These are phyloP conservation scores for Tricholoma terreum DNA, from an alignment of 768 basidiomycete species.

Conservation along the genomic window DNA sequence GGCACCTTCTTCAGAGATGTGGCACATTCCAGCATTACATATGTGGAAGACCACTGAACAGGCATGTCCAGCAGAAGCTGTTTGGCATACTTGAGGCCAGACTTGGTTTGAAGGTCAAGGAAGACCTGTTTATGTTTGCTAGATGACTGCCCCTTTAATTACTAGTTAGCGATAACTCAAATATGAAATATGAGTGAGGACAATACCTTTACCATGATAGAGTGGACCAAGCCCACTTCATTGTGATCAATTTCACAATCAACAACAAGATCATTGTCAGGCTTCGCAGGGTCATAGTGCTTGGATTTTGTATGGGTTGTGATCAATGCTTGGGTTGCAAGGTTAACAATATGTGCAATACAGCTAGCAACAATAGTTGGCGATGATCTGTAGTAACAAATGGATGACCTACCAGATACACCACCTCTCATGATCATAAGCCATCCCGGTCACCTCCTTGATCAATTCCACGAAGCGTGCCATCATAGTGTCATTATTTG, in stretches of 20 bases:
- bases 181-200: not conserved
- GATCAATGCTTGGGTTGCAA: constrained; percentile 30
- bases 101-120: too few relatives aligned
- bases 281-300: constrained; percentile 20
- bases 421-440: too few relatives aligned
- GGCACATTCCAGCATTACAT: not conserved
- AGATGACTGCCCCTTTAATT: not conserved
- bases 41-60: not conserved
- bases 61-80: not conserved
- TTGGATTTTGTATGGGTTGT: constrained; percentile 20
- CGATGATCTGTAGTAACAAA: too few relatives aligned
- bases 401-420: too few relatives aligned
- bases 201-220: not conserved
- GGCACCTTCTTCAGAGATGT: too few relatives aligned
- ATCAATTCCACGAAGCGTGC: constrained; percentile 18
- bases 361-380: constrained; percentile 14
- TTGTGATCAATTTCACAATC: constrained; percentile 12
- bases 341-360: constrained; percentile 30
- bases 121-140: not conserved
- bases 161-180: not conserved
- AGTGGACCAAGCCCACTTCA: constrained; percentile 15
- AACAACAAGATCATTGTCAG: constrained; percentile 16
- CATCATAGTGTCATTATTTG: constrained; percentile 37
- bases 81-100: too few relatives aligned
- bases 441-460: too few relatives aligned